phyloP scores from a whole-genome alignment of 2,329 filamentous ascomycete genomes.

The Blumeriella jaapii region DNA sequence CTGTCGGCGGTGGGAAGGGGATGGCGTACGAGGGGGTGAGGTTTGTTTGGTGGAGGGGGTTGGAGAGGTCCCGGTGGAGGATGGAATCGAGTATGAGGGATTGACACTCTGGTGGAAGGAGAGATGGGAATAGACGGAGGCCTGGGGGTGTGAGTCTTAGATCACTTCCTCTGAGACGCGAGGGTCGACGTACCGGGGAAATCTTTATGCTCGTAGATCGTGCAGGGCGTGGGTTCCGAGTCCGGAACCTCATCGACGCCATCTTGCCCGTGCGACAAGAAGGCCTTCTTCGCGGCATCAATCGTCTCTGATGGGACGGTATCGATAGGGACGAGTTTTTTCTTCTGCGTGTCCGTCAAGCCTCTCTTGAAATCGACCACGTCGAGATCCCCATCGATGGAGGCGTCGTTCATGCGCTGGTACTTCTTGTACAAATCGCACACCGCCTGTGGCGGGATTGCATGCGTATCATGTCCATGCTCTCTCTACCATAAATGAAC shows the following conservation, averaged over 20 bases:
- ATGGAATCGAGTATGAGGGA: conserved; percentile 57
- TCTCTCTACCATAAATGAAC: conserved; percentile 7
- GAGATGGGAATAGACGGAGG: conserved; percentile 60
- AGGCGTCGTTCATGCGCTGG: conserved; percentile 21
- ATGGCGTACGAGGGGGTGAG: conserved; percentile 70
- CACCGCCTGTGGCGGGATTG: conserved; percentile 25
- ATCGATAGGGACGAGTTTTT: conserved; percentile 17
- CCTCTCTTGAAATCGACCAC: conserved; percentile 25
- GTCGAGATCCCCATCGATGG: conserved; percentile 19
- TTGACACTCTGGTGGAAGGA: conserved; percentile 65
- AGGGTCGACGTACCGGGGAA: conserved; percentile 27
- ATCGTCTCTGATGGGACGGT: conserved; percentile 18
- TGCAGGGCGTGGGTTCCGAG: conserved; percentile 12
- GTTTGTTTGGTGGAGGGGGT: conserved; percentile 72
- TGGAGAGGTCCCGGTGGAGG: conserved; percentile 66
- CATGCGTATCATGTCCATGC: conserved; percentile 25
- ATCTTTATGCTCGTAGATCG: conserved; percentile 24
- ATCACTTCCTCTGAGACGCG: not conserved
- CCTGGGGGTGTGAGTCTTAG: conserved; percentile 13
- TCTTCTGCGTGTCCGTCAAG: conserved; percentile 20
- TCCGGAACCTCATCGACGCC: not conserved
- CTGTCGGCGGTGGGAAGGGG: conserved; percentile 36
- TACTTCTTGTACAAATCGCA: conserved; percentile 27
- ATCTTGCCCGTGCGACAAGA: conserved; percentile 6
- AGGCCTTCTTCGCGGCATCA: conserved; percentile 14